These are phyloP conservation scores for Rhodotorula sp. DNA, from an alignment of 1,284 basidiomycete species.

Conservation along the genomic window DNA sequence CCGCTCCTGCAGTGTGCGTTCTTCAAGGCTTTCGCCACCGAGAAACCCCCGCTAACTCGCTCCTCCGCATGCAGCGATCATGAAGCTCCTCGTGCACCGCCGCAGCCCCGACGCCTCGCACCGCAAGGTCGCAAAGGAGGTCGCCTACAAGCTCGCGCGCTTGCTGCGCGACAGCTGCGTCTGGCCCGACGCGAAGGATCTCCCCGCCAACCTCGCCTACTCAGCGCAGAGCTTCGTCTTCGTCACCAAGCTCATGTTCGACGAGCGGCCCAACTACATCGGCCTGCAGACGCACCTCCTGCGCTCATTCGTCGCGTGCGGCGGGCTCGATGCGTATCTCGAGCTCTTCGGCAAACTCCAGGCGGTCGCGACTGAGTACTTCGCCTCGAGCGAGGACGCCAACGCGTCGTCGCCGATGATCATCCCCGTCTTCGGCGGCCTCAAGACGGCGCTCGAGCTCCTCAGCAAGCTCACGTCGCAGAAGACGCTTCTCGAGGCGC, in stretches of 20 bases:
- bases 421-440: slow-evolving; percentile 72
- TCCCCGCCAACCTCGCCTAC: slow-evolving; percentile 50
- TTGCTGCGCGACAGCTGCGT: slow-evolving; percentile 74
- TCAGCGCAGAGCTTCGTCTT: slow-evolving; percentile 73
- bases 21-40: background rate
- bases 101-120: slow-evolving; percentile 74
- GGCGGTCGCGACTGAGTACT: slow-evolving; percentile 34
- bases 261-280: slow-evolving; percentile 50
- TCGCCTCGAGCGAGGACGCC: slow-evolving; percentile 19
- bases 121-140: slow-evolving; percentile 72
- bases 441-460: slow-evolving; percentile 79
- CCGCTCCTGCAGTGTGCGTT: slow-evolving; percentile 84
- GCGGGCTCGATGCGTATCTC: slow-evolving; percentile 72
- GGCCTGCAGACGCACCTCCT: slow-evolving; percentile 78
- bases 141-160: slow-evolving; percentile 69
- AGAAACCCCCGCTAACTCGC: slow-evolving; percentile 15
- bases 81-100: slow-evolving; percentile 78
- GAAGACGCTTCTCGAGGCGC: slow-evolving; percentile 78
- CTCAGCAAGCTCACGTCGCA: slow-evolving; percentile 75
- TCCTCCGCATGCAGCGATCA: slow-evolving; percentile 55
- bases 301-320: slow-evolving; percentile 68
- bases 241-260: slow-evolving; percentile 60
- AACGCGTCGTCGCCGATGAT: slow-evolving; percentile 43
- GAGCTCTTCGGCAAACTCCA: slow-evolving; percentile 63
- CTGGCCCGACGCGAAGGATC: slow-evolving; percentile 56